phyloP scores from a whole-genome alignment of 768 basidiomycete genomes.

The Suillus hirtellus region DNA sequence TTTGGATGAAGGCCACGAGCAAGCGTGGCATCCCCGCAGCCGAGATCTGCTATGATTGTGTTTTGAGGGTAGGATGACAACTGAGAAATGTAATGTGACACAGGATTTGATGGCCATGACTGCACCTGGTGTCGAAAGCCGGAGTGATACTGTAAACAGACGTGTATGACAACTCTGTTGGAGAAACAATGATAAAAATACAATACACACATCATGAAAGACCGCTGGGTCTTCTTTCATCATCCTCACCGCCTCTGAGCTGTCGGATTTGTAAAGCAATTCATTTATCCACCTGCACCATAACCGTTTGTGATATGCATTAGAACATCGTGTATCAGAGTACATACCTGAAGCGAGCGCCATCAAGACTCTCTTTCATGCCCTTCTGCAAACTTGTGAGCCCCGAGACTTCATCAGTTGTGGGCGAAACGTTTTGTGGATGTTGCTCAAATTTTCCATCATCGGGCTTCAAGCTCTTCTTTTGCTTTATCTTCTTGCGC shows the following conservation, averaged over 20 bases:
- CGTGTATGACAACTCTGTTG: conserved; percentile 14
- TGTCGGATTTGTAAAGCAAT: conserved; percentile 84
- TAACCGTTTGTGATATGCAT: background rate
- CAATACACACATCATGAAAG: conserved; percentile 72
- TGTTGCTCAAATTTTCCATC: conserved; percentile 22
- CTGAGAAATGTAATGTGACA: conserved; percentile 71
- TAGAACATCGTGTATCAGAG: background rate
- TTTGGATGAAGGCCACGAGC: conserved; percentile 72
- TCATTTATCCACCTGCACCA: conserved; percentile 83
- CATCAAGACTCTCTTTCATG: conserved; percentile 80
- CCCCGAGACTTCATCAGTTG: conserved; percentile 20
- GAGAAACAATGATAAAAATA: conserved; percentile 16
- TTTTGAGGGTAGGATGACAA: conserved; percentile 64
- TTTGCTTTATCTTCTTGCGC: conserved; percentile 20
- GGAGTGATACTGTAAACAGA: conserved; percentile 73
- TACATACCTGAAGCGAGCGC: conserved; percentile 82
- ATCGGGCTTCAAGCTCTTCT: conserved; percentile 21
- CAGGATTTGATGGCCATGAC: conserved; percentile 93
- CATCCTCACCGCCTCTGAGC: conserved; percentile 71
- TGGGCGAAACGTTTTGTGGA: conserved; percentile 18
- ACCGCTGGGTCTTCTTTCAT: conserved; percentile 81
- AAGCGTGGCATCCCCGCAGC: conserved; percentile 92
- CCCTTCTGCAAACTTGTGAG: conserved; percentile 74
- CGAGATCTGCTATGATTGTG: conserved; percentile 87
- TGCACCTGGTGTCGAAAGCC: conserved; percentile 92